Conservation (phyloP, 495 filamentous ascomycete species). For the Staphylotrichum tortipilum region DNA sequence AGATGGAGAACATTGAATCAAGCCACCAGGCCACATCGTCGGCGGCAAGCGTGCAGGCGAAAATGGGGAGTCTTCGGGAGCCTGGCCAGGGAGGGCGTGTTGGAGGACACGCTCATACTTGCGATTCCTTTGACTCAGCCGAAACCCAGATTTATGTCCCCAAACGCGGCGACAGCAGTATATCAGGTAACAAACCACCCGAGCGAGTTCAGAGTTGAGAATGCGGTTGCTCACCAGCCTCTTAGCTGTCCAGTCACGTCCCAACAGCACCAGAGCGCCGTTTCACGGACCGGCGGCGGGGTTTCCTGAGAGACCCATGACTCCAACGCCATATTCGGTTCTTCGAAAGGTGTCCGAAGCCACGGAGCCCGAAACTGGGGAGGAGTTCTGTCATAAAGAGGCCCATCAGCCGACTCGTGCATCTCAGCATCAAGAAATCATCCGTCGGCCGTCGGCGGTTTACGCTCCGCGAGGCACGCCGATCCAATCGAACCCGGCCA, state of each 20-base stretch:
- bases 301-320: slow-evolving; percentile 1
- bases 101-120: neutral
- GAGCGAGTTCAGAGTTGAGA: neutral
- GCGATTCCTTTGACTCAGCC: neutral
- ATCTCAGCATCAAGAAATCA: neutral
- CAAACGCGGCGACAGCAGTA: neutral
- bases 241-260: neutral
- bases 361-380: neutral
- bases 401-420: neutral
- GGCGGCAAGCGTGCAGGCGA: neutral
- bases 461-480: neutral
- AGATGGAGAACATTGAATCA: neutral
- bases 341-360: slow-evolving; percentile 2
- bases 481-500: neutral
- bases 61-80: neutral
- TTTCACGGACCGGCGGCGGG: neutral
- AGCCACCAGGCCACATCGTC: neutral
- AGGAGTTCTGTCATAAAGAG: neutral
- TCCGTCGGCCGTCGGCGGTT: neutral
- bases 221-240: neutral
- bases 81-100: neutral
- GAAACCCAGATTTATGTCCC: slow-evolving; percentile 3
- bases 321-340: slow-evolving; percentile 2
- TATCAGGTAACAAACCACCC: neutral
- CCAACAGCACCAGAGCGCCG: neutral